phyloP scores from a whole-genome alignment of 768 basidiomycete species.

The Leccinum boreale region DNA sequence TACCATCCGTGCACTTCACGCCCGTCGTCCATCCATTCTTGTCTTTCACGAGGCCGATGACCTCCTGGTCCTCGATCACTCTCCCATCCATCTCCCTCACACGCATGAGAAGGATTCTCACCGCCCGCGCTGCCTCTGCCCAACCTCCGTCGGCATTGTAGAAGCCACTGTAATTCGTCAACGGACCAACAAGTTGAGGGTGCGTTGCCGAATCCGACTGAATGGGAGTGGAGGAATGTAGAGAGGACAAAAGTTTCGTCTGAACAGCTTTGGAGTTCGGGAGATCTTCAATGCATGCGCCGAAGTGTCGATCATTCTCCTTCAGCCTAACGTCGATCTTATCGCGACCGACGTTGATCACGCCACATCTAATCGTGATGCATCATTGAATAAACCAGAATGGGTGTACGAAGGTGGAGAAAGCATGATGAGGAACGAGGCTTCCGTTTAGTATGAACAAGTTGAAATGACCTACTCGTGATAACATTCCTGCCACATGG shows the following conservation, averaged over 20 bases:
- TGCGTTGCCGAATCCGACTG: neutral
- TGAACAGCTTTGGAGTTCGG: conserved; percentile 12
- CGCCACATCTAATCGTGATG: conserved; percentile 19
- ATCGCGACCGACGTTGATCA: conserved; percentile 22
- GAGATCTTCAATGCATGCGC: conserved; percentile 43
- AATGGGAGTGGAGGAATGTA: neutral
- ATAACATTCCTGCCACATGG: conserved; percentile 70
- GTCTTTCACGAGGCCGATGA: conserved; percentile 44
- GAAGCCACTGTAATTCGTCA: conserved; percentile 46
- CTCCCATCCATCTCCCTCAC: conserved; percentile 60
- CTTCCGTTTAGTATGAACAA: neutral
- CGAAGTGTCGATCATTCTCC: conserved; percentile 59
- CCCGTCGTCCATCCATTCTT: conserved; percentile 46
- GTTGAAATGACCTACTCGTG: conserved; percentile 62
- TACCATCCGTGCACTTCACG: conserved; percentile 61
- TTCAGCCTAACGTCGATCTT: conserved; percentile 54
- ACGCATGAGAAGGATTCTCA: conserved; percentile 49
- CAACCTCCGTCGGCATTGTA: conserved; percentile 80
- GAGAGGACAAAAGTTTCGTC: conserved; percentile 16
- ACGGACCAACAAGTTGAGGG: conserved; percentile 11
- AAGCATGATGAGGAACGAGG: neutral
- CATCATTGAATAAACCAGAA: neutral
- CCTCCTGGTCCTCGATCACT: conserved; percentile 56
- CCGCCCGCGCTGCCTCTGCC: conserved; percentile 73
- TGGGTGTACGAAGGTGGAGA: neutral